phyloP scores from a whole-genome alignment of 1,284 basidiomycete genomes.

The Polyporus tsugae region DNA sequence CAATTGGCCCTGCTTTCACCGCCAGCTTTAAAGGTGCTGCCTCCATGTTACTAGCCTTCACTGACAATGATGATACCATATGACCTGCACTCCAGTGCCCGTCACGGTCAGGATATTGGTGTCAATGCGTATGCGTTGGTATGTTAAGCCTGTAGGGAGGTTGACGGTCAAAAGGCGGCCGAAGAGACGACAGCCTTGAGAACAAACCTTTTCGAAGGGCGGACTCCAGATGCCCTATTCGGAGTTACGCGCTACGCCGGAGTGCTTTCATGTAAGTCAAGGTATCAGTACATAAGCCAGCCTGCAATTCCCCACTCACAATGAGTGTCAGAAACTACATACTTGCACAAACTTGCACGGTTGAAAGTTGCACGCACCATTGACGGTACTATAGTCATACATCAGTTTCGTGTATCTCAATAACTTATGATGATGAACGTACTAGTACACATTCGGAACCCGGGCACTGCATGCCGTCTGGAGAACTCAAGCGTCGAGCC shows the following conservation, averaged over 20 bases:
- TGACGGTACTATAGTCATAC: background rate
- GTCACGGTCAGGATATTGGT: background rate
- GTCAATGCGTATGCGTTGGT: background rate
- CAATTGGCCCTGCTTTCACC: background rate
- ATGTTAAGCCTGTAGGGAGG: background rate
- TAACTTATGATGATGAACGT: background rate
- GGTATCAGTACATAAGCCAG: background rate
- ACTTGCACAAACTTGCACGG: no score
- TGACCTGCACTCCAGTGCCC: background rate
- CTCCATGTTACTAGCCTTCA: background rate
- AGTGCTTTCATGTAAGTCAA: background rate
- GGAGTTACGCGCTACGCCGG: background rate
- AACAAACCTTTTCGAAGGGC: background rate
- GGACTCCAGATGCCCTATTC: background rate
- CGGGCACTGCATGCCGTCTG: background rate
- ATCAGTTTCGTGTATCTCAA: background rate
- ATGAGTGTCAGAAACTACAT: background rate
- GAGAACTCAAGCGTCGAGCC: background rate
- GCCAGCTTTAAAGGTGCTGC: background rate
- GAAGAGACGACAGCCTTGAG: background rate
- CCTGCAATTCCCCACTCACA: background rate
- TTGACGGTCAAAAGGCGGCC: background rate
- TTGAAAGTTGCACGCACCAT: no score
- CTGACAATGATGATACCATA: background rate
- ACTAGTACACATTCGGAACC: background rate